Base-by-base conservation (phyloP, 768 basidiomycete genomes). In the Steccherinum ochraceum region DNA sequence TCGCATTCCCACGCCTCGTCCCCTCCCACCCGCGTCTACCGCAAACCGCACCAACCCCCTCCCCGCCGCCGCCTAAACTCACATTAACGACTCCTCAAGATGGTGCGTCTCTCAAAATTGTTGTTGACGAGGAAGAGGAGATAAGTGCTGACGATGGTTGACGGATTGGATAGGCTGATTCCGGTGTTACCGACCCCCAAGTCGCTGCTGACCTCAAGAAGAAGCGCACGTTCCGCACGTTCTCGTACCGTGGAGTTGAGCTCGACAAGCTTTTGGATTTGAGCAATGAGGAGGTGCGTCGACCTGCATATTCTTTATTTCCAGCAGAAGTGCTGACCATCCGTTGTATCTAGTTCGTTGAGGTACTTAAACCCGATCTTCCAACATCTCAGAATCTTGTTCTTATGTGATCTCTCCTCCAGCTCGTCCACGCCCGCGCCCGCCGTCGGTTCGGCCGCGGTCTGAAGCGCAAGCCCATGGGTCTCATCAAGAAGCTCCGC, bases 391-490 rank as follows among this genome's bases (percentile, higher is more conserved):
- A 50, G 11, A 21, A 5, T 19, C n/a, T 21, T 26, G 12, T 40
- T 35, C 30, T 16, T 7, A 7, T 35, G 30, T 35, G 16, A 19
- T 51, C n/a, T 24, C 19, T 41, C 24, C 39, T 19, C 40, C 61
- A 95, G 89, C 84, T 99, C 70, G 96, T 99, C 62, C 95, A 98
- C 69, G 92, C 95, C 61, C 94, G 96, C 70, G 96, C 95, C 49
- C 92, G 96, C 65, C 83, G 96, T 68, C 91, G 95, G 71, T 99
- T 99, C 87, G 89, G 93, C 72, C 90, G 96, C 62, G 96, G 96
- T 64, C 86, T 99, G 64, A 98, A 98, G 79, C 90, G 94, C 74
- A 86, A 87, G 70, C 94, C 96, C 40, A 88, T 99, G 87, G 93
- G 93, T 58, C 83, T 99, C 60, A 97, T 99, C 70, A 98, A 98